phyloP scores from a whole-genome alignment of 352 stramenopile species.

The Phytophthora sansomeana region DNA sequence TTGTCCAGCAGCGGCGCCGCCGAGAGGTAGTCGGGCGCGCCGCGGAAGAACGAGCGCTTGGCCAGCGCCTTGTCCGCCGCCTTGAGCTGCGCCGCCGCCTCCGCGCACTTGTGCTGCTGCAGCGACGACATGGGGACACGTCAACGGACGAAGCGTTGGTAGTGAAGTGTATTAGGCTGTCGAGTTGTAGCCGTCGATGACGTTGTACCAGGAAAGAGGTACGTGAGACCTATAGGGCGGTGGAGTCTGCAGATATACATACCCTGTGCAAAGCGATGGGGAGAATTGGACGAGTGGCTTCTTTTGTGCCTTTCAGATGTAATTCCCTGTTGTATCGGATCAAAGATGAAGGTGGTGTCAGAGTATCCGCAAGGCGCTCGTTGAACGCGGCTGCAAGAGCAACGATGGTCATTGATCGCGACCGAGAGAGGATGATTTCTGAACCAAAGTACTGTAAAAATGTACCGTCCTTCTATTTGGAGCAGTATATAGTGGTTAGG shows the following conservation, averaged over 20 bases:
- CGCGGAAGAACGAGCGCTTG: conserved; percentile 74
- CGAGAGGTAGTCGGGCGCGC: conserved; percentile 71
- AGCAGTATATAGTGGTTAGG: too few relatives aligned
- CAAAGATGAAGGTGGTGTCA: too few relatives aligned
- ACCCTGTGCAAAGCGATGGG: too few relatives aligned
- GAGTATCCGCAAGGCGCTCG: background rate
- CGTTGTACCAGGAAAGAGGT: background rate
- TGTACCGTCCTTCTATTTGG: too few relatives aligned
- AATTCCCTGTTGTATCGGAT: too few relatives aligned
- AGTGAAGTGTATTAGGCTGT: background rate
- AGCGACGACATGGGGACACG: conserved; percentile 44
- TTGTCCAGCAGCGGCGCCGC: conserved; percentile 78
- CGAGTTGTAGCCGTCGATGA: background rate
- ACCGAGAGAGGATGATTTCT: too few relatives aligned
- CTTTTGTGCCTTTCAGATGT: too few relatives aligned
- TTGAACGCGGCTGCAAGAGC: conserved; percentile 5
- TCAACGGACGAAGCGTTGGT: background rate
- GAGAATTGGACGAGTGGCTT: too few relatives aligned
- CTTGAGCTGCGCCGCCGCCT: conserved; percentile 57
- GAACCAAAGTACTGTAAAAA: too few relatives aligned
- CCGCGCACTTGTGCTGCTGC: conserved; percentile 60
- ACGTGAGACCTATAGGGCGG: too few relatives aligned
- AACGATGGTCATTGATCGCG: too few relatives aligned
- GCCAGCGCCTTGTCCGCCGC: conserved; percentile 66
- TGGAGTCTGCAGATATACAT: too few relatives aligned